phyloP scores from a whole-genome alignment of 2,329 filamentous ascomycete species.

The Simplicillium aogashimaense region DNA sequence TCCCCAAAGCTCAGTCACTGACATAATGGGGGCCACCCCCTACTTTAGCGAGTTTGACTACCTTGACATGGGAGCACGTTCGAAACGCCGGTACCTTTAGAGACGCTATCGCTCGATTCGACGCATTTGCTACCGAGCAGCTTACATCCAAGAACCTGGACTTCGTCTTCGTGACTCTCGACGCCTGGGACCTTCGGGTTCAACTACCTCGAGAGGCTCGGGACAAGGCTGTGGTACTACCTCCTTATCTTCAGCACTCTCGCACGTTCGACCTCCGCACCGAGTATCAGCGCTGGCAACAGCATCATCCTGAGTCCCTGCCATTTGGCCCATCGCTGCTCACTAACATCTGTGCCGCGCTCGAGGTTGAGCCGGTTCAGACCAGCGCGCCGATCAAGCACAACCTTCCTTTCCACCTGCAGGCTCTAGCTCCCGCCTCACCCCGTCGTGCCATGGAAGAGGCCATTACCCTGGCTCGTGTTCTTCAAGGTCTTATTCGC shows the following conservation, averaged over 20 bases:
- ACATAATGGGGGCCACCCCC: constrained; percentile 1
- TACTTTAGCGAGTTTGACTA: constrained; percentile 79
- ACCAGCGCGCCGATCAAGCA: constrained; percentile 98
- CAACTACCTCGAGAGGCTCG: constrained; percentile 95
- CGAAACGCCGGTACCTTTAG: constrained; percentile 94
- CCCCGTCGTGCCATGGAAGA: constrained; percentile 97
- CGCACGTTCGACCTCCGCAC: constrained; percentile 93
- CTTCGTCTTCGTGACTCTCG: constrained; percentile 96
- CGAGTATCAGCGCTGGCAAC: constrained; percentile 97
- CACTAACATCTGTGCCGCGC: constrained; percentile 93
- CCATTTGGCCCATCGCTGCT: constrained; percentile 94
- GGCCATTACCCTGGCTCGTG: constrained; percentile 84
- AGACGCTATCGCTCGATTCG: constrained; percentile 91
- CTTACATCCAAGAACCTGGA: constrained; percentile 84
- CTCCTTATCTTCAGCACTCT: constrained; percentile 94
- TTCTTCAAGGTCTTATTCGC: constrained; percentile 83
- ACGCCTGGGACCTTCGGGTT: constrained; percentile 96
- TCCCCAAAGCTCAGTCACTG: constrained; percentile 7
- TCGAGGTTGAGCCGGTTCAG: constrained; percentile 96
- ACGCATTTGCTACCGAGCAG: constrained; percentile 86
- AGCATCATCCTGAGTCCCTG: constrained; percentile 93
- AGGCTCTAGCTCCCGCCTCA: constrained; percentile 89
- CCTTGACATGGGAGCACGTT: constrained; percentile 97
- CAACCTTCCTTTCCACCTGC: constrained; percentile 94
- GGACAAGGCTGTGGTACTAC: constrained; percentile 94